Evolutionary conservation across 208 protist genomes (phyloP).

Genomic region (Endotrypanum monterogeii): DNA sequence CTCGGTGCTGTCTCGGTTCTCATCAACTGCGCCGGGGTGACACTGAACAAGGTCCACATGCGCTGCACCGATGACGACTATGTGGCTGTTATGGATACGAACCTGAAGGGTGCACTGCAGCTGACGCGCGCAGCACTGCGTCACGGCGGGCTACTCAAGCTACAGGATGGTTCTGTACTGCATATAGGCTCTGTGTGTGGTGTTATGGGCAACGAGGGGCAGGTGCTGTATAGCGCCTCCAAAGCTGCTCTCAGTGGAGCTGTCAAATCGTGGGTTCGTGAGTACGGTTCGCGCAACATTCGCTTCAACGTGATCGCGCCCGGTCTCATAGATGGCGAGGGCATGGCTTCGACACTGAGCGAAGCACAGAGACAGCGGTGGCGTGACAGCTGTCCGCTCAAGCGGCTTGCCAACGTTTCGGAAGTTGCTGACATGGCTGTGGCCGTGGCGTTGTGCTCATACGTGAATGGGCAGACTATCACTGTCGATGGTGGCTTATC

Average conservation of each 20-base stretch:
- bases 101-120: constrained; percentile 70
- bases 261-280: constrained; percentile 76
- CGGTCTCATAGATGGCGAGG: constrained; percentile 84
- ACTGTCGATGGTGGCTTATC: constrained; percentile 76
- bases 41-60: constrained; percentile 73
- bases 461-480: constrained; percentile 86
- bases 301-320: constrained; percentile 93
- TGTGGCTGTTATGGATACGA: constrained; percentile 74
- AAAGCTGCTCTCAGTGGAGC: constrained; percentile 90
- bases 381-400: constrained; percentile 56
- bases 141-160: constrained; percentile 70
- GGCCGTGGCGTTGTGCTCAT: constrained; percentile 49
- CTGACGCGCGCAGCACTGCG: constrained; percentile 76
- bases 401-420: constrained; percentile 66
- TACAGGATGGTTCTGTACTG: constrained; percentile 60
- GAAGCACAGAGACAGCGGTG: constrained; percentile 58
- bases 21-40: constrained; percentile 85
- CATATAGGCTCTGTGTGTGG: constrained; percentile 85
- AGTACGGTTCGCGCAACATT: constrained; percentile 83
- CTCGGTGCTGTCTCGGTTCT: constrained; percentile 66
- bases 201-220: constrained; percentile 79
- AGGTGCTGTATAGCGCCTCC: constrained; percentile 89
- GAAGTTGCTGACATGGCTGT: constrained; percentile 83
- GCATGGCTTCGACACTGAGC: constrained; percentile 70
- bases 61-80: constrained; percentile 70